phyloP scores from a whole-genome alignment of 2,329 filamentous ascomycete species.

The Capronia epimyces region DNA sequence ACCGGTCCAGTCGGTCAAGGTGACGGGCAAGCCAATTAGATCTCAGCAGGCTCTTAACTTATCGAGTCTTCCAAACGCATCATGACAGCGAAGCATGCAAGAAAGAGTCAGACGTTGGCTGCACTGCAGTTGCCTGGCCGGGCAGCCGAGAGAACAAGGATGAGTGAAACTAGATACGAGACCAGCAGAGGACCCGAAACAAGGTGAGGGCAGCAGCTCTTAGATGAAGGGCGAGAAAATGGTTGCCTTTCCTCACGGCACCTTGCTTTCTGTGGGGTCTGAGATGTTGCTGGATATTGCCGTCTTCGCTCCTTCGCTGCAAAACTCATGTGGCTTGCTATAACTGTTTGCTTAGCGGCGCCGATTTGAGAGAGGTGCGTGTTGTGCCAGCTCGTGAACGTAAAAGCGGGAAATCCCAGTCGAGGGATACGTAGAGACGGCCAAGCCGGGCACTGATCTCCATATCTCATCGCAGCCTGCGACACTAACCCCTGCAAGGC shows the following conservation, averaged over 20 bases:
- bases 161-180: slow-evolving; percentile 19
- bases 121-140: slow-evolving; percentile 18
- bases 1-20: slow-evolving; percentile 12
- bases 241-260: slow-evolving; percentile 14
- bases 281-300: neutral
- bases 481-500: slow-evolving; percentile 15
- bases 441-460: slow-evolving; percentile 13
- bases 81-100: slow-evolving; percentile 6
- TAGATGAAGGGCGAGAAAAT: slow-evolving; percentile 15
- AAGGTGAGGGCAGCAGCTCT: slow-evolving; percentile 10
- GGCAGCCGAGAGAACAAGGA: slow-evolving; percentile 6
- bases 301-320: slow-evolving; percentile 11
- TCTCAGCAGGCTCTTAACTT: slow-evolving; percentile 11
- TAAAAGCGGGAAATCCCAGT: slow-evolving; percentile 6
- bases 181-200: slow-evolving; percentile 11
- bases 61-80: neutral
- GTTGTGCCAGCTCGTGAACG: slow-evolving; percentile 12
- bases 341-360: slow-evolving; percentile 16
- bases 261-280: slow-evolving; percentile 9
- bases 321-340: slow-evolving; percentile 24
- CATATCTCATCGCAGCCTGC: slow-evolving; percentile 12
- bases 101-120: slow-evolving; percentile 7
- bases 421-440: slow-evolving; percentile 1
- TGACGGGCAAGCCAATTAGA: slow-evolving; percentile 18
- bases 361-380: slow-evolving; percentile 23